These are phyloP conservation scores for Phytophthora idaei DNA, from an alignment of 352 stramenopile species.

Conservation along the genomic window DNA sequence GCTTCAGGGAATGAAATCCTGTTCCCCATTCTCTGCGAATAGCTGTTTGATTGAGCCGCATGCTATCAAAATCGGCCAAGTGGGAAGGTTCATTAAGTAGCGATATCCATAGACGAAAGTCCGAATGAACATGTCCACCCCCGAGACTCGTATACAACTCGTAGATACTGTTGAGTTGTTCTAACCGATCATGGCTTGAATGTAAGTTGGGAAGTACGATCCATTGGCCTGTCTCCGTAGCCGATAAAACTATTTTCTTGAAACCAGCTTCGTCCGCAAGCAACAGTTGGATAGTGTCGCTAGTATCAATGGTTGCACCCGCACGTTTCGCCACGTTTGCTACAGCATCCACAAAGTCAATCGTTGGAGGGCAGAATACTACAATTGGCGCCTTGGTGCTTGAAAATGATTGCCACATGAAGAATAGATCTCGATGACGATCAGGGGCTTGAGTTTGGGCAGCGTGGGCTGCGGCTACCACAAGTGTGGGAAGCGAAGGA, in stretches of 20 bases:
- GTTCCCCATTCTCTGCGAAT: conserved; percentile 22
- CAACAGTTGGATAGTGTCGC: conserved; percentile 27
- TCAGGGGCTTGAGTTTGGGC: conserved; percentile 14
- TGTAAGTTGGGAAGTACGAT: conserved; percentile 55
- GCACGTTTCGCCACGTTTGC: conserved; percentile 31
- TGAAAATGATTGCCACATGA: conserved; percentile 50
- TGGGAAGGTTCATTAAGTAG: not conserved
- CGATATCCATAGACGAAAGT: conserved; percentile 74
- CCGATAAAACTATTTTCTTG: conserved; percentile 35
- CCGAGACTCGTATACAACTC: conserved; percentile 23
- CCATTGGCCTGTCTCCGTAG: conserved; percentile 64
- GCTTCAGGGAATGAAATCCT: conserved; percentile 27
- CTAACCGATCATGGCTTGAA: conserved; percentile 17
- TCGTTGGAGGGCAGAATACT: conserved; percentile 30
- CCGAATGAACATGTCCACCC: conserved; percentile 41
- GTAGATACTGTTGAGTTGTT: conserved; percentile 38
- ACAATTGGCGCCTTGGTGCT: conserved; percentile 39
- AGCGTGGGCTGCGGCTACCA: conserved; percentile 22
- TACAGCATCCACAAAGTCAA: conserved; percentile 48
- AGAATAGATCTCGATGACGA: conserved; percentile 21
- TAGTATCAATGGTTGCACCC: conserved; percentile 42
- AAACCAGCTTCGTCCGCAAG: conserved; percentile 32
- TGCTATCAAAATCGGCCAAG: not conserved
- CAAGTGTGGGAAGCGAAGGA: conserved; percentile 20
- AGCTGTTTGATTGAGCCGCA: not conserved